Evolutionary conservation across 73 alveolate species (phyloP), one percentile per base, ranked within the genome.

Genomic region (Paramecium sexaurelia): DNA sequence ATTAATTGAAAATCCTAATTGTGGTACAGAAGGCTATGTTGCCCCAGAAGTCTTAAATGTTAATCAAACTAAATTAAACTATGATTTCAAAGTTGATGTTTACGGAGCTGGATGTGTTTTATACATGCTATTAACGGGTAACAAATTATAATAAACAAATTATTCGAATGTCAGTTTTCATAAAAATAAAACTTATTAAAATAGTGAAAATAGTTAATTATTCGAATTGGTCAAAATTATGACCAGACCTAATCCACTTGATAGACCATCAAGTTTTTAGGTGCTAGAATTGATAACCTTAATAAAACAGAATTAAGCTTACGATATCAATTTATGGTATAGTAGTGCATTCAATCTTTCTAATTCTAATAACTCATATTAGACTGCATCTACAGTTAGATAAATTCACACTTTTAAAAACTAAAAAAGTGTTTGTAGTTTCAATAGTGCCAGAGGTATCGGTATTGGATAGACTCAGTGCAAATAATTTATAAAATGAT

Each of bases 41-140:
- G 90, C 90, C 4, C 90, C 90, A 19, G 90, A 78, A 40, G 90
- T 78, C 24, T 41, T 45, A 78, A 78, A 45, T 78, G 90, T 45
- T 24, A 10, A 24, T 32, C 13, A 40, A 78, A 29, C 71, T 4
- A 78, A 78, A 78, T 26, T 39, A 24, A 43, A 29, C 27, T 78
- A 78, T 78, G 90, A 78, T 45, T 39, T 45, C n/a, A 78, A 45
- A 78, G 90, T 39, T 8, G 90, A 78, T 40, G 55, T 78, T 11
- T 78, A 29, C 20, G 29, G 90, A 6, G 43, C 55, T 78, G 90
- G 90, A 2, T 78, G 90, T 24, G 55, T 78, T 6, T 22, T 78
- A 8, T 41, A 78, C 17, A 78, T 19, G 35, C 40, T 78, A 3
- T 43, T 78, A 40, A 71, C 86, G 0, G 83, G 83, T 6, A 32